Evolutionary conservation across 23 red algal genomes (phyloP), one percentile per base, ranked within the genome.

Genomic region (Gracilariopsis chorda): DNA sequence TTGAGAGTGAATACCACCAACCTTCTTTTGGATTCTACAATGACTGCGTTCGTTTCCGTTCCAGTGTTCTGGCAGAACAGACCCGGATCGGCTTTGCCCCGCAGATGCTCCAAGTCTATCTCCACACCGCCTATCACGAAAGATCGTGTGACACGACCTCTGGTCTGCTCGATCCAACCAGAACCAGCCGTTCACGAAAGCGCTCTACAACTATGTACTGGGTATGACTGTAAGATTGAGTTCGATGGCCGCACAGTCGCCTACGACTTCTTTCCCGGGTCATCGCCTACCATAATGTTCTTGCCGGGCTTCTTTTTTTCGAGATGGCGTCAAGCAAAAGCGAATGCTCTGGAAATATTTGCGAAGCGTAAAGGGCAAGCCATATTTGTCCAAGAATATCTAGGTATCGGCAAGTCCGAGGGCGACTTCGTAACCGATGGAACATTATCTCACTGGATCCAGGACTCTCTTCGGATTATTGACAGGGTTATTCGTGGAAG

Each of bases 361-460:
- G 94, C 93, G 51, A 80, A 88, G 24, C 40, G 84, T 4, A 86
- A 84, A 53, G 88, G 82, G 34, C 94, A 96, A 69, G 89, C 70
- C 36, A 67, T 96, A 30, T 74, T 99, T 51, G 82, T 80, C 43
- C 80, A 84, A 67, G 97, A 99, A 53, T 99, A 99, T 82, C 86
- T 81, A 21, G 97, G 97, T 14, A 94, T 84, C 56, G 97, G 93
- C 23, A 82, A 84, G 12, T 93, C 88, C 12, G 90, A 70, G 16
- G 97, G 97, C 25, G 88, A 94, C 52, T 98, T 98, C 92, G 74
- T 88, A 2, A 93, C 80, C 10, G 78, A 94, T 35, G 97, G 97
- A 21, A 96, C 93, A 9, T 55, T 99, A 46, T 77, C 89, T 61
- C 76, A 65, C 14, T 99, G 97, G 97, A 93, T 93, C 0, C 43